phyloP scores from a whole-genome alignment of 352 stramenopile genomes.

The Globisporangium iwayamae region DNA sequence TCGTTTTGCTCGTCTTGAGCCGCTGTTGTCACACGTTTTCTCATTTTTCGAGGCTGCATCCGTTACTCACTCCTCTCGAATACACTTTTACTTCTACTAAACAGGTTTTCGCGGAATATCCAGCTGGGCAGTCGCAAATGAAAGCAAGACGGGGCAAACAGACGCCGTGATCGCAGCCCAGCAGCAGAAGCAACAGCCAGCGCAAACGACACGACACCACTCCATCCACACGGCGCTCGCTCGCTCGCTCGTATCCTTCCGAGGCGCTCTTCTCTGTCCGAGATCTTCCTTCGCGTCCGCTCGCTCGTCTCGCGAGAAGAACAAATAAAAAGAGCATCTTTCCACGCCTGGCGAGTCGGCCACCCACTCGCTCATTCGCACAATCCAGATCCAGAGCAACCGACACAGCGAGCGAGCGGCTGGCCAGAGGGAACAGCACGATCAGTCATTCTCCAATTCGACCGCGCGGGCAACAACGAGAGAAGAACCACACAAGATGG shows the following conservation, averaged over 20 bases:
- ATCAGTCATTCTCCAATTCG: constrained; percentile 2
- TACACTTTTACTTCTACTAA: background rate
- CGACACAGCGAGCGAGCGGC: background rate
- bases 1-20: background rate
- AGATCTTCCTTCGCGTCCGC: constrained; percentile 6
- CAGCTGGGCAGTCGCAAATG: constrained; percentile 8
- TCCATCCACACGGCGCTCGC: background rate
- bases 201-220: background rate
- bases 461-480: background rate
- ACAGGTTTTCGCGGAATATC: background rate
- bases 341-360: background rate
- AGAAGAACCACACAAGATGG: constrained; percentile 5
- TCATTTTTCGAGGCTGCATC: background rate
- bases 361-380: background rate
- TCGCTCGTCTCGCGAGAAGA: constrained; percentile 1
- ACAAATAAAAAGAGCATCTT: constrained; percentile 15
- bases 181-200: background rate
- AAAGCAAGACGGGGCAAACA: constrained; percentile 12
- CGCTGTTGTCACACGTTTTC: background rate
- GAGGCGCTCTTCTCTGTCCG: background rate
- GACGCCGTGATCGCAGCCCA: background rate
- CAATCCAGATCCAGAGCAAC: background rate
- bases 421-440: background rate
- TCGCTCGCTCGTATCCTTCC: background rate
- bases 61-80: background rate